Evolutionary conservation across 176 grass and related monocot species (phyloP).

Genomic region (Zoysia pacifica): DNA sequence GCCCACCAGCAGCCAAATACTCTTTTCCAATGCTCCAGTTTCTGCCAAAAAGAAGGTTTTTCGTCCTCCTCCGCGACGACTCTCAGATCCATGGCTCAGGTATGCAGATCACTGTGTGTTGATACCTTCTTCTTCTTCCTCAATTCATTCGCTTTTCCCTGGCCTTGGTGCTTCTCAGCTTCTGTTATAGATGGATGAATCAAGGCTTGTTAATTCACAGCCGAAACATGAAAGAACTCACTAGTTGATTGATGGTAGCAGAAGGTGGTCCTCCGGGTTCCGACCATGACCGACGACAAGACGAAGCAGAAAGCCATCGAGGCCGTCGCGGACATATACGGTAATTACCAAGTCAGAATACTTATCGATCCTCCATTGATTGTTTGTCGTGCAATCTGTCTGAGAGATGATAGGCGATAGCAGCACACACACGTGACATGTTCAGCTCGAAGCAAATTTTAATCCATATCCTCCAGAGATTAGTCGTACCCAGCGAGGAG

Average conservation of each 20-base stretch:
- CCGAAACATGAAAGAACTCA: not conserved
- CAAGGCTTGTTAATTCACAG: not conserved
- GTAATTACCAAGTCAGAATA: constrained; percentile 33
- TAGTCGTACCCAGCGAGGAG: too few species aligned
- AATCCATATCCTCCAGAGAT: not conserved
- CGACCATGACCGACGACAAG: constrained; percentile 76
- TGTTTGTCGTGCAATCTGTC: not conserved
- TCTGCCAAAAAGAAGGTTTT: not conserved
- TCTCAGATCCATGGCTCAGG: constrained; percentile 50
- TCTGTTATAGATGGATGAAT: too few species aligned
- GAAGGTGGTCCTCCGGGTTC: constrained; percentile 78
- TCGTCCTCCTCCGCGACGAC: not conserved
- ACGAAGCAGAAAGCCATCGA: constrained; percentile 86
- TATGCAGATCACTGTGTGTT: not conserved
- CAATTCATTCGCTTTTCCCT: not conserved
- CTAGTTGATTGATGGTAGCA: constrained; percentile 16
- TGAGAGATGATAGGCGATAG: not conserved
- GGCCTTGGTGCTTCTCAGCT: not conserved
- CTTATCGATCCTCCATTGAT: not conserved
- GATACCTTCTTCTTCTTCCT: not conserved
- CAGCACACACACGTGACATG: not conserved
- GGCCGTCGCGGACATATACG: constrained; percentile 80
- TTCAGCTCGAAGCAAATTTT: not conserved
- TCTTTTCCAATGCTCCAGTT: not conserved
- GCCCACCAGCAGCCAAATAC: too few species aligned